phyloP scores from a whole-genome alignment of 768 basidiomycete genomes.

The Termitomyces bulborhizus region DNA sequence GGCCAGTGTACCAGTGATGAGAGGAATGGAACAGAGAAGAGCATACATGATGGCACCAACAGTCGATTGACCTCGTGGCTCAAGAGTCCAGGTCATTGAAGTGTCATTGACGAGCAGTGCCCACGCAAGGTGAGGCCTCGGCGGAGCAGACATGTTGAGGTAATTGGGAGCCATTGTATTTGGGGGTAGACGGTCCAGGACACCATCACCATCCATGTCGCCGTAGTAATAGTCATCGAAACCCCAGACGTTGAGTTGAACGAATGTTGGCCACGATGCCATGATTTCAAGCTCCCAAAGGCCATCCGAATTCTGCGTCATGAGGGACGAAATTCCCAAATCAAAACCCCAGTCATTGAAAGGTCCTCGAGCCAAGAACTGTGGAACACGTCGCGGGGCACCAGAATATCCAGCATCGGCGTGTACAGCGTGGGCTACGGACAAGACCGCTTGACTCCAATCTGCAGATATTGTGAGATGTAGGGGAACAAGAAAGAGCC shows the following conservation, averaged over 20 bases:
- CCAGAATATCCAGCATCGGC: constrained; percentile 62
- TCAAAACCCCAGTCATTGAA: constrained; percentile 95
- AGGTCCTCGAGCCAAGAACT: constrained; percentile 79
- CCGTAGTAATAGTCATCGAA: constrained; percentile 93
- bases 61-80: constrained; percentile 76
- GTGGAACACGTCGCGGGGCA: constrained; percentile 70
- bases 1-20: constrained; percentile 79
- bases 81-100: constrained; percentile 67
- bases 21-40: constrained; percentile 72
- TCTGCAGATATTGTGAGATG: constrained; percentile 35
- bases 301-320: constrained; percentile 58
- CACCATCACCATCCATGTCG: constrained; percentile 80
- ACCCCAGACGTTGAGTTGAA: constrained; percentile 88
- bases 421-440: constrained; percentile 65
- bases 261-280: constrained; percentile 83
- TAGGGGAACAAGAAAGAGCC: background rate
- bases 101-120: constrained; percentile 73
- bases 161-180: constrained; percentile 83
- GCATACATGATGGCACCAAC: constrained; percentile 88
- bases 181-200: constrained; percentile 87
- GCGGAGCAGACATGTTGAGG: constrained; percentile 88
- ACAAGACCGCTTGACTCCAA: constrained; percentile 66
- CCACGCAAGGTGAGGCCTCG: constrained; percentile 86
- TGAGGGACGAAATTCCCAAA: constrained; percentile 64
- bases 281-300: constrained; percentile 87